Percentiles rank a stretch among this genome's conserved stretches.
Evolutionary conservation across 1,284 basidiomycete genomes (phyloP).

Genomic region (Cutaneotrichosporon mucoides): DNA sequence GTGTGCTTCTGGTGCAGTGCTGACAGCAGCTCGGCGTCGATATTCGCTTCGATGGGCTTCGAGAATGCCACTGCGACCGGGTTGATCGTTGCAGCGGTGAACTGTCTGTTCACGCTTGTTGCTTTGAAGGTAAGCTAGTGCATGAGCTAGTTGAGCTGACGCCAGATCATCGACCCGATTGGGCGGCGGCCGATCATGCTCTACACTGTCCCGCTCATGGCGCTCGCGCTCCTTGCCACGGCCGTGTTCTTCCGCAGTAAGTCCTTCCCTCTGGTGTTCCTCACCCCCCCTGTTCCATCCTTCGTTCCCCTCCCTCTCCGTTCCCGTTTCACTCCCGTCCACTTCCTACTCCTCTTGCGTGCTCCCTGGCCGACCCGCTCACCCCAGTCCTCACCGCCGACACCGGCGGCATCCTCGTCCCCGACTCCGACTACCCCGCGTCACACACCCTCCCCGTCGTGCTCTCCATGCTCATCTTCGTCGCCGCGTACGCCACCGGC

Average conservation of each 20-base stretch:
- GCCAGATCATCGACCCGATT: constrained; percentile 64
- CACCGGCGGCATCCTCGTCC: constrained; percentile 63
- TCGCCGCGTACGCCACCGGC: constrained; percentile 74
- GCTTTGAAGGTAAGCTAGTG: constrained; percentile 58
- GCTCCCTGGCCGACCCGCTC: background rate
- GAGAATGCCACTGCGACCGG: constrained; percentile 74
- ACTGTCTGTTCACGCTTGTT: constrained; percentile 75
- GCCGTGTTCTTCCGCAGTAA: constrained; percentile 70
- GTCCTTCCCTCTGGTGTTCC: too few species aligned
- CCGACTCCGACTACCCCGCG: constrained; percentile 61
- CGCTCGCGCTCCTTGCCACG: constrained; percentile 64
- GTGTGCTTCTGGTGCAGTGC: too few species aligned
- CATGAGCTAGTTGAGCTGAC: background rate
- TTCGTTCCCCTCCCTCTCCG: too few species aligned
- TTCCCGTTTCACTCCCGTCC: too few species aligned
- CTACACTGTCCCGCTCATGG: constrained; percentile 71
- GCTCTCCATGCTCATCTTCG: constrained; percentile 72
- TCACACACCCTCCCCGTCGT: constrained; percentile 67
- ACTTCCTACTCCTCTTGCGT: too few species aligned
- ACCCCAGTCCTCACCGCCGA: constrained; percentile 60
- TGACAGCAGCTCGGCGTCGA: constrained; percentile 56
- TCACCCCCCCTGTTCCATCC: too few species aligned
- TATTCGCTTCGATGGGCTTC: constrained; percentile 76
- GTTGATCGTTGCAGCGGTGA: constrained; percentile 70
- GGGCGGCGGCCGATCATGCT: constrained; percentile 73